These are phyloP conservation scores for Salix brachista DNA, from an alignment of 345 rosid genomes.

Conservation along the genomic window DNA sequence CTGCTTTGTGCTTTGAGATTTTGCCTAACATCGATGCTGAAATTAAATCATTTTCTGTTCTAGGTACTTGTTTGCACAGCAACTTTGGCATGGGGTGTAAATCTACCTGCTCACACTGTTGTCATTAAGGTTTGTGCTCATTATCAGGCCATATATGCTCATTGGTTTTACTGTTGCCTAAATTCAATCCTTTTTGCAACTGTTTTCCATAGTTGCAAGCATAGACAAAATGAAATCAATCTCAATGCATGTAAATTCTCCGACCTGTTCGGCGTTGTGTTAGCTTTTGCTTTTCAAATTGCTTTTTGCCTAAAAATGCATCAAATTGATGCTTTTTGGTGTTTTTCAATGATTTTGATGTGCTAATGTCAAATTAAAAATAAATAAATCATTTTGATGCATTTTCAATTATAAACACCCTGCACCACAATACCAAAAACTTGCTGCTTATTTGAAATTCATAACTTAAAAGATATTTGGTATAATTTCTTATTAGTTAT, in stretches of 20 bases:
- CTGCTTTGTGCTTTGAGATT: conserved; percentile 9
- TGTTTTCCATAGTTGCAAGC: too few species aligned
- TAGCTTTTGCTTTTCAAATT: too few species aligned
- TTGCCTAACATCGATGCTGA: conserved; percentile 5
- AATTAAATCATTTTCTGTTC: conserved; percentile 21
- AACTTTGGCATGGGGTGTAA: conserved; percentile 99
- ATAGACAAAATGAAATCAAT: not conserved
- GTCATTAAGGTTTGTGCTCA: conserved; percentile 74
- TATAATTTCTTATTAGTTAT: too few species aligned
- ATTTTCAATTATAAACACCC: too few species aligned
- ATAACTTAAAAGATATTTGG: not conserved
- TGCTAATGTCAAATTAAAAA: too few species aligned
- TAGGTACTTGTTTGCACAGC: conserved; percentile 99
- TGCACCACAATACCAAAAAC: too few species aligned
- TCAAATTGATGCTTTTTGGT: too few species aligned
- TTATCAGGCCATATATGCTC: not conserved
- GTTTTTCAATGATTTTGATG: too few species aligned
- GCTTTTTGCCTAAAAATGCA: too few species aligned
- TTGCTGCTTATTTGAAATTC: not conserved
- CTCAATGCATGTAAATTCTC: not conserved
- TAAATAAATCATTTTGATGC: too few species aligned
- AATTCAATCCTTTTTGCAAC: not conserved
- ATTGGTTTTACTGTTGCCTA: not conserved
- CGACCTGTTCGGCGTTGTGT: too few species aligned
- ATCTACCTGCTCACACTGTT: conserved; percentile 96